These are phyloP conservation scores for Aspergillus diversus DNA, from an alignment of 495 filamentous ascomycete genomes.

Conservation along the genomic window DNA sequence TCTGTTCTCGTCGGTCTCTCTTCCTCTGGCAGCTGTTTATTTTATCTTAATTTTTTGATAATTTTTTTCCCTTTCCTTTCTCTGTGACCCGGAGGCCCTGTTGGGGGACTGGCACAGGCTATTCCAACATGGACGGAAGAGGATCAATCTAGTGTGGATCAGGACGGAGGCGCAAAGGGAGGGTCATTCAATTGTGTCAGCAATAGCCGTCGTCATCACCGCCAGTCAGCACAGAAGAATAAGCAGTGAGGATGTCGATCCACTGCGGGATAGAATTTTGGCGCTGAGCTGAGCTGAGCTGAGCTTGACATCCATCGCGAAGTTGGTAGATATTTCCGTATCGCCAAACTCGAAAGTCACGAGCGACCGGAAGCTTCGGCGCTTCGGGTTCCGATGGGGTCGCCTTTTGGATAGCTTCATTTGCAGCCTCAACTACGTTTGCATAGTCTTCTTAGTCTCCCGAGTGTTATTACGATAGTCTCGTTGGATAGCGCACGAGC, in stretches of 20 bases:
- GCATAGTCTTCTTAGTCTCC: too few species aligned
- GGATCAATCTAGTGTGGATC: background rate
- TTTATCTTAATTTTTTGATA: too few species aligned
- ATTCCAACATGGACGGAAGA: constrained; percentile 2
- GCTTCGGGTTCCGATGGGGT: constrained; percentile 6
- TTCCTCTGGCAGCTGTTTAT: background rate
- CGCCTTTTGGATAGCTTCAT: background rate
- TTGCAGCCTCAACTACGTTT: background rate
- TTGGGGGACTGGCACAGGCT: background rate
- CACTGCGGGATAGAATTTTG: too few species aligned
- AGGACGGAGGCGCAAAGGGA: background rate
- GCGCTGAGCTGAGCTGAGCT: too few species aligned
- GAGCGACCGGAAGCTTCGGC: constrained; percentile 16
- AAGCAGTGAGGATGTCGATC: too few species aligned
- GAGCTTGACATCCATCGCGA: too few species aligned
- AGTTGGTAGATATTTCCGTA: too few species aligned
- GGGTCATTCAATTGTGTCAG: background rate
- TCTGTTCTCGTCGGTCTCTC: background rate
- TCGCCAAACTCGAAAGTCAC: constrained; percentile 8
- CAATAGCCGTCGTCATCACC: background rate
- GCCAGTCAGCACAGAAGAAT: too few species aligned
- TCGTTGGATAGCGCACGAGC: too few species aligned
- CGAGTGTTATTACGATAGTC: too few species aligned
- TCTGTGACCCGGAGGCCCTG: constrained; percentile 1
- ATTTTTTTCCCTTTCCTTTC: background rate